A percentile compares a stretch with the other conserved stretches of the same genome.
Conservation (phyloP, 1,284 basidiomycete species). For the Singerocomus inundabilis region DNA sequence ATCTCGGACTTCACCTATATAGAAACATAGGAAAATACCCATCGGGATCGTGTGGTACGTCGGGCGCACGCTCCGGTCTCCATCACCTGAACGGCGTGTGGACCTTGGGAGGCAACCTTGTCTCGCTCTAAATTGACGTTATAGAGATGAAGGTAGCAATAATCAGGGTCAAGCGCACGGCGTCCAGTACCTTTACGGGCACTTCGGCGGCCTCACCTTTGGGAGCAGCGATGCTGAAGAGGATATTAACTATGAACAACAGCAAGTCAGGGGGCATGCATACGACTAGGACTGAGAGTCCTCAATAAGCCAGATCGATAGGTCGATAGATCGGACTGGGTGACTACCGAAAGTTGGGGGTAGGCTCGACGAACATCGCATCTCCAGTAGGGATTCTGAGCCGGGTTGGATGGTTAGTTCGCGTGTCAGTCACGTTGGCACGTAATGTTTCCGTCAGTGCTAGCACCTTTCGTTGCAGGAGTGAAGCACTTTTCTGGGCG, state of each 20-base stretch:
- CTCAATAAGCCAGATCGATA: conserved; percentile 56
- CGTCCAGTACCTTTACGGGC: conserved; percentile 43
- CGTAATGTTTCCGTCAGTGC: conserved; percentile 5
- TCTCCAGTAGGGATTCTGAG: conserved; percentile 90
- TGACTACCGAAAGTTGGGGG: conserved; percentile 83
- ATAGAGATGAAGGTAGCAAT: conserved; percentile 63
- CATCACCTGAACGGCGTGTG: conserved; percentile 67
- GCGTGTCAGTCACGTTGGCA: conserved; percentile 1
- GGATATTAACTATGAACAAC: conserved; percentile 11
- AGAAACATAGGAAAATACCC: conserved; percentile 85
- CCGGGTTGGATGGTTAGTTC: conserved; percentile 69
- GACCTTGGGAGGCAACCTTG: conserved; percentile 72
- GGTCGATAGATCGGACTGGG: conserved; percentile 63
- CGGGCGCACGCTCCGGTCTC: conserved; percentile 62
- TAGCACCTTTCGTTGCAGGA: conserved; percentile 81
- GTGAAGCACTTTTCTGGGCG: conserved; percentile 84
- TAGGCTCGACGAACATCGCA: conserved; percentile 91
- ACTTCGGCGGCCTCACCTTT: conserved; percentile 47
- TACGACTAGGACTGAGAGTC: conserved; percentile 69
- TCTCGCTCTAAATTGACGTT: conserved; percentile 60
- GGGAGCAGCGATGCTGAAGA: conserved; percentile 56
- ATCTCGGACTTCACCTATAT: conserved; percentile 56
- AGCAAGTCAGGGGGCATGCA: conserved; percentile 29
- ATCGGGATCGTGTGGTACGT: conserved; percentile 74
- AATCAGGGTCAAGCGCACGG: conserved; percentile 65